Evolutionary conservation across 176 grass and related monocot species (phyloP).

Genomic region (Elaeis guineensis): DNA sequence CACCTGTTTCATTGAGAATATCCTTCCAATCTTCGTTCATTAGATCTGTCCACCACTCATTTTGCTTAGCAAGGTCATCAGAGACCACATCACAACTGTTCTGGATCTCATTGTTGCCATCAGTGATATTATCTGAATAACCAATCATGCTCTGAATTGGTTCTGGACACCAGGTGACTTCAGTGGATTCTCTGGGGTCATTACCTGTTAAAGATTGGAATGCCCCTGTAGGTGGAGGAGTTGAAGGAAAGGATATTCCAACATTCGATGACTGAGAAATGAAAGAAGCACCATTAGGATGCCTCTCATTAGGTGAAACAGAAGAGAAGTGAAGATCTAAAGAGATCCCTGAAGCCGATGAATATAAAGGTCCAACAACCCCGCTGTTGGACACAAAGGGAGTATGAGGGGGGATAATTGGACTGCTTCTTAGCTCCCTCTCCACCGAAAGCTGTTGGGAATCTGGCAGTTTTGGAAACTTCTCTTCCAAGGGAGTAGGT

Average conservation of each 20-base stretch:
- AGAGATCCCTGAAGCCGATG: conserved; percentile 22
- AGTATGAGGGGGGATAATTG: conserved; percentile 15
- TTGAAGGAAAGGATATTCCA: conserved; percentile 17
- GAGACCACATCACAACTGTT: not conserved
- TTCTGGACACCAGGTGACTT: conserved; percentile 27
- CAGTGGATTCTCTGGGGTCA: conserved; percentile 5
- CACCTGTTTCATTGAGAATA: conserved; percentile 26
- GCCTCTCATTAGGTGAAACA: conserved; percentile 7
- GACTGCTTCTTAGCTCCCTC: conserved; percentile 30
- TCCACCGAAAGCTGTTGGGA: conserved; percentile 34
- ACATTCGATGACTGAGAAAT: conserved; percentile 6
- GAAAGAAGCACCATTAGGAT: conserved; percentile 20
- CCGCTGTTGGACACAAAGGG: conserved; percentile 6
- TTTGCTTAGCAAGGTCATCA: conserved; percentile 21
- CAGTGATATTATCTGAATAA: conserved; percentile 1
- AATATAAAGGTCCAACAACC: not conserved
- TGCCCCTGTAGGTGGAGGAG: conserved; percentile 8
- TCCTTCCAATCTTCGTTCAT: conserved; percentile 42
- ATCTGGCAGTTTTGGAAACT: conserved; percentile 30
- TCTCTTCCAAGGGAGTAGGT: conserved; percentile 42
- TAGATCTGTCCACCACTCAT: conserved; percentile 35
- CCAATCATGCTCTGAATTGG: conserved; percentile 4
- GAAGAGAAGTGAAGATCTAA: conserved; percentile 26
- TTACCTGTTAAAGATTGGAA: not conserved
- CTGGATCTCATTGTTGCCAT: not conserved